A percentile compares a stretch with the other conserved stretches of the same genome.
phyloP scores from a whole-genome alignment of 1,284 basidiomycete species.

The Cutaneotrichosporon spelunceum region DNA sequence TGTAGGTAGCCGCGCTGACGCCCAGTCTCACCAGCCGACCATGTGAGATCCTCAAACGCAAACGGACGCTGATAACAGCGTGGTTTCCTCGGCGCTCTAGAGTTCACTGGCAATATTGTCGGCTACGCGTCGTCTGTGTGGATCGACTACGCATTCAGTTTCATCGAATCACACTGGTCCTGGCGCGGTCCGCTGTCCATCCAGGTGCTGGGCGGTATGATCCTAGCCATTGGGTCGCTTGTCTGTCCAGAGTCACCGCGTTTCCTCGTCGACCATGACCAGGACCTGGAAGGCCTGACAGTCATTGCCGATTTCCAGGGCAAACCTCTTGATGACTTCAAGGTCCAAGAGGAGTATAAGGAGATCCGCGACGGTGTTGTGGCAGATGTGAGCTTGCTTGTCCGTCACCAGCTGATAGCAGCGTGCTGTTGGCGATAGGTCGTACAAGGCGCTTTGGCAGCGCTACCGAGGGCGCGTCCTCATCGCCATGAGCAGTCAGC shows the following conservation, averaged over 20 bases:
- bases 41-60: slow-evolving; percentile 57
- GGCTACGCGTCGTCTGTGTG: slow-evolving; percentile 96
- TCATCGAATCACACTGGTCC: slow-evolving; percentile 71
- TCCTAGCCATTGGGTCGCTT: slow-evolving; percentile 77
- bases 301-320: slow-evolving; percentile 91
- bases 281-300: slow-evolving; percentile 77
- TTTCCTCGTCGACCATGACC: slow-evolving; percentile 87
- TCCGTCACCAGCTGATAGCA: slow-evolving; percentile 13
- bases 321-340: slow-evolving; percentile 67
- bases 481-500: slow-evolving; percentile 95
- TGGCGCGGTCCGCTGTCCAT: slow-evolving; percentile 82
- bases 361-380: slow-evolving; percentile 89
- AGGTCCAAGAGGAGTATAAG: slow-evolving; percentile 78
- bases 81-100: slow-evolving; percentile 89
- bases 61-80: slow-evolving; percentile 51
- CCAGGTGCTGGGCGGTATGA: slow-evolving; percentile 82
- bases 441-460: slow-evolving; percentile 81
- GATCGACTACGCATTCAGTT: slow-evolving; percentile 93
- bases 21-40: slow-evolving; percentile 82
- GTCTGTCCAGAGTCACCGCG: slow-evolving; percentile 89
- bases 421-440: slow-evolving; percentile 72
- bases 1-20: slow-evolving; percentile 62
- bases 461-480: slow-evolving; percentile 84
- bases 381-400: slow-evolving; percentile 61
- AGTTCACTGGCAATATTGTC: slow-evolving; percentile 90